Percentiles rank a stretch among this genome's conserved stretches.
phyloP scores from a whole-genome alignment of 2,329 filamentous ascomycete genomes.

The Colletotrichum sp. region DNA sequence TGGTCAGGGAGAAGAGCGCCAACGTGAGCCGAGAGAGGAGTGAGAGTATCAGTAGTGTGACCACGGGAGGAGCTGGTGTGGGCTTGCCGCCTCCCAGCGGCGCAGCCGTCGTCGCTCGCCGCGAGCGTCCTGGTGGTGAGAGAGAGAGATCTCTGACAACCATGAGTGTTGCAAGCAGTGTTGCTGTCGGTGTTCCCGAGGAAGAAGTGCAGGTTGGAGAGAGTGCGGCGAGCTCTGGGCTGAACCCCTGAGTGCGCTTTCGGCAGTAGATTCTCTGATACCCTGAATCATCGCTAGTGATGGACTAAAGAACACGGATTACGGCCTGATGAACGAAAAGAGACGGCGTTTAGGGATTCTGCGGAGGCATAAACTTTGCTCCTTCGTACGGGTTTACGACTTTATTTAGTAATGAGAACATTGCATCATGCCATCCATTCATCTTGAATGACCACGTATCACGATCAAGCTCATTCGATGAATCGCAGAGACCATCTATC shows the following conservation, averaged over 20 bases:
- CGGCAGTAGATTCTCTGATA: neutral
- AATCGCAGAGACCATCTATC: neutral
- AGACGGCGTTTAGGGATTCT: neutral
- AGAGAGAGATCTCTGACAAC: constrained; percentile 46
- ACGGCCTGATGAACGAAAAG: constrained; percentile 2
- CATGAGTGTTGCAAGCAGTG: constrained; percentile 47
- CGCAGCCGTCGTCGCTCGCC: constrained; percentile 50
- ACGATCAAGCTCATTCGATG: neutral
- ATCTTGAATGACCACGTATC: neutral
- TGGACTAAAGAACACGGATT: neutral
- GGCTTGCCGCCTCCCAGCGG: constrained; percentile 23
- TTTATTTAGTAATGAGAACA: neutral
- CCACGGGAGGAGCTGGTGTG: constrained; percentile 37
- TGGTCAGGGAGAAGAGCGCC: constrained; percentile 54
- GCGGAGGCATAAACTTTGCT: neutral
- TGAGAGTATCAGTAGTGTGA: constrained; percentile 58
- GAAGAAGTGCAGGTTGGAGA: constrained; percentile 66
- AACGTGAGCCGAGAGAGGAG: constrained; percentile 50
- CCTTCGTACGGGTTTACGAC: neutral
- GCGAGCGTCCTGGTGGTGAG: constrained; percentile 41
- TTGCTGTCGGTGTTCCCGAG: constrained; percentile 60
- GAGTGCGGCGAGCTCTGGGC: constrained; percentile 58
- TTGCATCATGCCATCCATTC: no score
- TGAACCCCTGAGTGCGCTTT: constrained; percentile 18
- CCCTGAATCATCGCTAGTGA: neutral